Evolutionary conservation across 148 eudicot species (phyloP).

Genomic region (Oxyria digyna): DNA sequence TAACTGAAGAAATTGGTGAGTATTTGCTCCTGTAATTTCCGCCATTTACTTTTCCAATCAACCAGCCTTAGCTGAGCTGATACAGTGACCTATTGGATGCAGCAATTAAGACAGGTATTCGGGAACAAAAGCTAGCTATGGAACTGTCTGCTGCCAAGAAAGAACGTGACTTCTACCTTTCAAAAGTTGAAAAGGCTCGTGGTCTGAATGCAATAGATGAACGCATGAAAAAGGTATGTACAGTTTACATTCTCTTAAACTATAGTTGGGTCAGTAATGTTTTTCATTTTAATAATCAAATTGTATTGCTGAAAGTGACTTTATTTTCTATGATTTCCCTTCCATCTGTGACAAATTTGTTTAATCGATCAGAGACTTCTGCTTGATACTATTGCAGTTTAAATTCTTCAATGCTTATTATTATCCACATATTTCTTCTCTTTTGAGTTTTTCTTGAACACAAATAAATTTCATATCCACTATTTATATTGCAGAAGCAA

Average conservation of each 20-base stretch:
- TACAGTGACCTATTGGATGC: conserved; percentile 2
- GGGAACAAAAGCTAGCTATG: conserved; percentile 75
- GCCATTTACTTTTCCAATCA: conserved; percentile 1
- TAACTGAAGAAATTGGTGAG: conserved; percentile 69
- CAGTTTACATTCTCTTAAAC: not conserved
- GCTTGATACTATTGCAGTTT: no score
- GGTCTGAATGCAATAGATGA: conserved; percentile 57
- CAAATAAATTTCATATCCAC: no score
- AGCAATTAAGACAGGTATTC: conserved; percentile 58
- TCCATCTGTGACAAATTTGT: not conserved
- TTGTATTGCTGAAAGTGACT: no score
- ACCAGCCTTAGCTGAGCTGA: conserved; percentile 7
- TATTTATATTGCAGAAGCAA: conserved; percentile 36
- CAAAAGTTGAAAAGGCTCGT: conserved; percentile 62
- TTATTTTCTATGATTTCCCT: no score
- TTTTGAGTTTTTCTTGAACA: not conserved
- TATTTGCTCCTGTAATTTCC: not conserved
- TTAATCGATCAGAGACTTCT: not conserved
- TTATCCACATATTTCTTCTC: no score
- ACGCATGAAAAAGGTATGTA: conserved; percentile 70
- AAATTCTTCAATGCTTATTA: no score
- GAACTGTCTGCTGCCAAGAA: conserved; percentile 77
- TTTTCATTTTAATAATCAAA: not conserved
- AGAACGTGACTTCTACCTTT: conserved; percentile 65
- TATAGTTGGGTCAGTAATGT: not conserved